Conservation (phyloP, 257 asterid genomes). For the Galeopsis tetrahit region DNA sequence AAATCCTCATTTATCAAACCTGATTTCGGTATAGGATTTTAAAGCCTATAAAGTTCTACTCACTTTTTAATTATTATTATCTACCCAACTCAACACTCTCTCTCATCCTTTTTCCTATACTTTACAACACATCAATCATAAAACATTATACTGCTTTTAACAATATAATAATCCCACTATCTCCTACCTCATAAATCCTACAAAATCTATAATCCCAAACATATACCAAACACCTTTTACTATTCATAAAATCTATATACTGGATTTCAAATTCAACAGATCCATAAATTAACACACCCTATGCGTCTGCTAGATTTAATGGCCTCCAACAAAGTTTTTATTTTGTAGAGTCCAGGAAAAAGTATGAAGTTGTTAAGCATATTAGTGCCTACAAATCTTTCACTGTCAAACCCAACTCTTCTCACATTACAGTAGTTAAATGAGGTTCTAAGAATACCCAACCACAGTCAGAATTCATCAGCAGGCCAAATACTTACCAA, state of each 20-base stretch:
- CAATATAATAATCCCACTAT: no score
- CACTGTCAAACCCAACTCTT: slow-evolving; percentile 3
- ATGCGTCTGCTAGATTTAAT: not conserved
- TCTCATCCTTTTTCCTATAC: not conserved
- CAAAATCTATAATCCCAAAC: not conserved
- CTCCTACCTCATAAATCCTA: not conserved
- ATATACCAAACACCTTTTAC: not conserved
- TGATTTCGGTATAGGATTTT: no score
- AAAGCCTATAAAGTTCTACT: no score
- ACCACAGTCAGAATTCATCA: slow-evolving; percentile 5
- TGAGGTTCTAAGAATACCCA: not conserved
- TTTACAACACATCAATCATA: not conserved
- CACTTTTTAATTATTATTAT: no score
- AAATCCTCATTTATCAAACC: no score
- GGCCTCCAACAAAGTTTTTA: slow-evolving; percentile 3
- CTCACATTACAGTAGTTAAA: slow-evolving; percentile 18
- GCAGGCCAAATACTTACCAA: slow-evolving; percentile 19
- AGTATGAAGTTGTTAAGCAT: slow-evolving; percentile 4
- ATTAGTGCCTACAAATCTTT: not conserved
- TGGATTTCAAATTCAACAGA: no score
- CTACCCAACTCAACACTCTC: not conserved
- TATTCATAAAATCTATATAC: not conserved
- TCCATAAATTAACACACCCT: no score
- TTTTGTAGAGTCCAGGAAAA: slow-evolving; percentile 5
- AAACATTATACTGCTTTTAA: no score